phyloP scores from a whole-genome alignment of 2,329 filamentous ascomycete genomes.

The Alternaria metachromatica region DNA sequence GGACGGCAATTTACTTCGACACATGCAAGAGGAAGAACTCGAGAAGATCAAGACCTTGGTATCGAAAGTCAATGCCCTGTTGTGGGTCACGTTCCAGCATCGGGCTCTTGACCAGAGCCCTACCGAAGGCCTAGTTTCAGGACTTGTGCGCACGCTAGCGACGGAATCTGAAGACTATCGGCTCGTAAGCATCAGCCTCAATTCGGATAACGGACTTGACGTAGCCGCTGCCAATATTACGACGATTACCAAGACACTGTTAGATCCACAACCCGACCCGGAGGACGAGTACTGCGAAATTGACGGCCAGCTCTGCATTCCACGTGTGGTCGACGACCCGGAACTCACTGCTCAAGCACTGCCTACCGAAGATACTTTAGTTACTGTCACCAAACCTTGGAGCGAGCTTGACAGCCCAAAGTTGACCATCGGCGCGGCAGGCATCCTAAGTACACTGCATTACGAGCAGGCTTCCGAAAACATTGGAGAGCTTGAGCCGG shows the following conservation, averaged over 20 bases:
- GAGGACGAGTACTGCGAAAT: conserved; percentile 22
- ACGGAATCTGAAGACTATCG: conserved; percentile 16
- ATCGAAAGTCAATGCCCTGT: not conserved
- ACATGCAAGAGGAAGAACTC: conserved; percentile 7
- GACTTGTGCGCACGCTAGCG: conserved; percentile 16
- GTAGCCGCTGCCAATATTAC: conserved; percentile 1
- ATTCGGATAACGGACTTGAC: not conserved
- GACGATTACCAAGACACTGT: not conserved
- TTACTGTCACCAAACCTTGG: conserved; percentile 22
- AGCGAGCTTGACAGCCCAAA: conserved; percentile 11
- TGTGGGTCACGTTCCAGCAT: conserved; percentile 11
- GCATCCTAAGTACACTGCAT: conserved; percentile 21
- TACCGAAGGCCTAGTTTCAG: conserved; percentile 11
- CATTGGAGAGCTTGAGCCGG: not conserved
- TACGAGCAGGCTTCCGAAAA: conserved; percentile 9
- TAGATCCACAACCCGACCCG: not conserved
- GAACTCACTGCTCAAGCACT: conserved; percentile 2
- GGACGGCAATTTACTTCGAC: conserved; percentile 9
- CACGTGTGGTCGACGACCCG: conserved; percentile 14
- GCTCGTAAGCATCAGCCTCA: conserved; percentile 12
- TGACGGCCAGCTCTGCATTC: conserved; percentile 6
- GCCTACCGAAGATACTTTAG: not conserved
- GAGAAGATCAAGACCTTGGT: conserved; percentile 12
- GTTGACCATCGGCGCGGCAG: conserved; percentile 18
- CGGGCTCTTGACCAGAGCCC: conserved; percentile 1